Percentiles rank a stretch among this genome's conserved stretches.
Evolutionary conservation across 2,329 filamentous ascomycete genomes (phyloP).

Genomic region (Curvularia sp.): DNA sequence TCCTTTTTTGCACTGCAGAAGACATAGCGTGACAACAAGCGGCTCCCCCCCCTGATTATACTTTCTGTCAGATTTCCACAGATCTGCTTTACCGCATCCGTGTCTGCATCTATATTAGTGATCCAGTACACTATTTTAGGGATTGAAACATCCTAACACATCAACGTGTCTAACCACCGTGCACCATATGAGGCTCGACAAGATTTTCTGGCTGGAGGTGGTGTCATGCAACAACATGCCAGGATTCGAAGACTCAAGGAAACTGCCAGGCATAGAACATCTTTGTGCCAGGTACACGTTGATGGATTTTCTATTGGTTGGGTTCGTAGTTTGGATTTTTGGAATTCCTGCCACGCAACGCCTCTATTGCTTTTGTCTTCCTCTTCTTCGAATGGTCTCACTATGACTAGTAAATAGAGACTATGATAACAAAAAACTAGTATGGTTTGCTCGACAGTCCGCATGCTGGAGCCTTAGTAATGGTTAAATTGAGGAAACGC

Average conservation of each 20-base stretch:
- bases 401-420: conserved; percentile 5
- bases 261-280: neutral
- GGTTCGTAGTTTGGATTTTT: neutral
- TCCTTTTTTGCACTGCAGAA: neutral
- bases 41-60: neutral
- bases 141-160: neutral
- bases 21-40: neutral
- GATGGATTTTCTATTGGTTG: neutral
- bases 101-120: neutral
- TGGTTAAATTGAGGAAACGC: conserved; percentile 15
- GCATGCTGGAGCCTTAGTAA: conserved; percentile 18
- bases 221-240: conserved; percentile 1
- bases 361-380: conserved; percentile 2
- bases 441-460: conserved; percentile 13
- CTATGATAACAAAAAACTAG: conserved; percentile 8
- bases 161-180: neutral
- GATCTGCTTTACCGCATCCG: neutral
- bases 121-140: neutral
- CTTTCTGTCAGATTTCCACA: neutral
- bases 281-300: neutral
- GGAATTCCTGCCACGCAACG: neutral
- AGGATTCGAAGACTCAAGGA: neutral
- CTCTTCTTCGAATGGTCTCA: neutral
- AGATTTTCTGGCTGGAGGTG: too few relatives aligned
- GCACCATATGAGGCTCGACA: too few relatives aligned